Percentiles rank a stretch among this genome's conserved stretches.
phyloP scores from a whole-genome alignment of 345 rosid genomes.

The Gossypium rotundifolium region DNA sequence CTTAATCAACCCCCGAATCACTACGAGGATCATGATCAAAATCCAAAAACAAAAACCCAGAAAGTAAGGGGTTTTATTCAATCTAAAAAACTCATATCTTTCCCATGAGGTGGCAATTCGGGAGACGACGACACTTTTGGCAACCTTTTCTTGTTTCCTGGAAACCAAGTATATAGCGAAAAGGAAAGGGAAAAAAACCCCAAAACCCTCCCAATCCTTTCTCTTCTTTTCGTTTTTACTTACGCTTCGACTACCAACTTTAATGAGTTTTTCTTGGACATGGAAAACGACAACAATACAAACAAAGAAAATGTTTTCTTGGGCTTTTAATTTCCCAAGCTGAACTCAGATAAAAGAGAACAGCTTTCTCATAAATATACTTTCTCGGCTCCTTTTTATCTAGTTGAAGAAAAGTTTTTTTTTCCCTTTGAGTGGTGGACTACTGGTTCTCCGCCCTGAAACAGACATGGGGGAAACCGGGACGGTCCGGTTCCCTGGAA shows the following conservation, averaged over 20 bases:
- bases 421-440: neutral
- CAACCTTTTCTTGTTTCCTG: constrained; percentile 3
- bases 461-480: constrained; percentile 12
- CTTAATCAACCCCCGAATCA: constrained; percentile 7
- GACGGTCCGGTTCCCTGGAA: neutral
- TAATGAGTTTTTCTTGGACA: neutral
- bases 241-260: neutral
- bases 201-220: neutral
- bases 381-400: neutral
- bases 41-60: neutral
- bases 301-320: neutral
- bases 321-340: neutral
- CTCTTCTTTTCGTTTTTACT: neutral
- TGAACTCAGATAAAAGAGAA: neutral
- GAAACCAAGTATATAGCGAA: neutral
- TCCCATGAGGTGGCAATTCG: neutral
- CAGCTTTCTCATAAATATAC: neutral
- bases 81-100: neutral
- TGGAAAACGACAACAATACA: neutral
- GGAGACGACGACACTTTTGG: constrained; percentile 8
- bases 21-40: neutral
- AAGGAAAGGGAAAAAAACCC: neutral
- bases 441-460: neutral
- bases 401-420: neutral
- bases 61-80: neutral